These are phyloP conservation scores for Sporothrix pseudoabietina DNA, from an alignment of 2,329 filamentous ascomycete species.

Conservation along the genomic window DNA sequence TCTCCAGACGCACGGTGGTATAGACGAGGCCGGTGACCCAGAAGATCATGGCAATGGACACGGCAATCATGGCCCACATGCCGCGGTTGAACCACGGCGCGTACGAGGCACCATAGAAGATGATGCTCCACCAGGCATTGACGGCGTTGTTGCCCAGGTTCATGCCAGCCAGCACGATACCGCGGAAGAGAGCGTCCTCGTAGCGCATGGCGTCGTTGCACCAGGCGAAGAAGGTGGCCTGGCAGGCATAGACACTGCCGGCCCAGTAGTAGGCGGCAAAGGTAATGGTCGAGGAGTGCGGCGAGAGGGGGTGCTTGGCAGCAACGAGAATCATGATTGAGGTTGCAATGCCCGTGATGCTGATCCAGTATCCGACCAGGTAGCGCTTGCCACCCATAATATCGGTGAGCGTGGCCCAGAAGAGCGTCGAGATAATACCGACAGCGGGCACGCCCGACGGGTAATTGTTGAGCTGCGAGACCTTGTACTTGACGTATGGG, in stretches of 20 bases:
- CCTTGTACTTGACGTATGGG: constrained; percentile 47
- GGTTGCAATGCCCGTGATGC: constrained; percentile 63
- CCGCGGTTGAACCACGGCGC: constrained; percentile 67
- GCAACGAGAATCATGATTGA: constrained; percentile 63
- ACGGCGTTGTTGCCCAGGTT: constrained; percentile 68
- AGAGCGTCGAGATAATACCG: constrained; percentile 63
- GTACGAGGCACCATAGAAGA: constrained; percentile 69
- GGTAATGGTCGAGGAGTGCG: constrained; percentile 52
- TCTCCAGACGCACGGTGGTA: constrained; percentile 40
- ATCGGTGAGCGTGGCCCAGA: constrained; percentile 71
- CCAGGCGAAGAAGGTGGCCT: constrained; percentile 76
- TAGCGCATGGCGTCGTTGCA: constrained; percentile 69
- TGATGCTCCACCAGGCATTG: constrained; percentile 72
- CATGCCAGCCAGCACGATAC: constrained; percentile 71
- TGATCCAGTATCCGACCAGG: constrained; percentile 68
- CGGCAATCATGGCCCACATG: constrained; percentile 75
- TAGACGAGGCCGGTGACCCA: constrained; percentile 61
- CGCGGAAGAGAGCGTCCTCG: constrained; percentile 64
- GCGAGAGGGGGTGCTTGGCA: constrained; percentile 45
- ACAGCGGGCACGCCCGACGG: constrained; percentile 59
- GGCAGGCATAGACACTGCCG: constrained; percentile 69
- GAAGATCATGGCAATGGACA: constrained; percentile 58
- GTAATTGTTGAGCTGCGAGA: constrained; percentile 58
- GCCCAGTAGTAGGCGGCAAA: constrained; percentile 72
- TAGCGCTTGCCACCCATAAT: constrained; percentile 64